Percentiles rank a stretch among this genome's conserved stretches.
Conservation (phyloP, 2,329 filamentous ascomycete genomes). For the Phoma sp. region DNA sequence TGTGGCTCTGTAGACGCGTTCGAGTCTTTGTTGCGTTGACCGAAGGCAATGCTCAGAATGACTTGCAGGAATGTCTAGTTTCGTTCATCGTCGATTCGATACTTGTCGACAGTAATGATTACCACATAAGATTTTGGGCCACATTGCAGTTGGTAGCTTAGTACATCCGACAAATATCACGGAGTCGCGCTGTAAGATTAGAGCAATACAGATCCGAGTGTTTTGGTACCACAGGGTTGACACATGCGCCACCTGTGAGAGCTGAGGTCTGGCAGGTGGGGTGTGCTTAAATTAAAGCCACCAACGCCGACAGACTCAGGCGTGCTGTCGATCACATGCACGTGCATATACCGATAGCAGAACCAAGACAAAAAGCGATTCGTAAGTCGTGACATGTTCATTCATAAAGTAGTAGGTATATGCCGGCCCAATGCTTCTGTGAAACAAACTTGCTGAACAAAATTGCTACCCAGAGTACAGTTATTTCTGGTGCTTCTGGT, state of each 20-base stretch:
- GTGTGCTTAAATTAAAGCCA: not conserved
- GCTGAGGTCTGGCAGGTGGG: not conserved
- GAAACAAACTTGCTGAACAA: constrained; percentile 6
- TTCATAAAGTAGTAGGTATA: constrained; percentile 6
- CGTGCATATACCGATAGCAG: not conserved
- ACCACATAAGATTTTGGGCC: no score
- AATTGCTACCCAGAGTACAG: not conserved
- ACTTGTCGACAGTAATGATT: no score
- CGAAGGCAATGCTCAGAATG: no score
- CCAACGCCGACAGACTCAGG: constrained; percentile 1
- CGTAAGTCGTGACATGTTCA: constrained; percentile 4
- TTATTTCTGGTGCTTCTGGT: constrained; percentile 63
- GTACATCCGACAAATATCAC: no score
- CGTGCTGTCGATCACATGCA: constrained; percentile 1
- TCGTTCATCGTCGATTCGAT: no score
- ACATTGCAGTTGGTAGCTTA: no score
- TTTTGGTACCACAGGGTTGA: not conserved
- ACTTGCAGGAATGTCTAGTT: no score
- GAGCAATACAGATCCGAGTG: not conserved
- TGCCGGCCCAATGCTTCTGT: constrained; percentile 10
- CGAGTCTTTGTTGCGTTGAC: no score
- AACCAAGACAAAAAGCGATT: not conserved
- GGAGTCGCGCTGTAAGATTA: no score
- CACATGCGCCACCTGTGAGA: not conserved
- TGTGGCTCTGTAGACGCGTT: not conserved